A percentile compares a stretch with the other conserved stretches of the same genome.
These are phyloP conservation scores for Fusarium sp. DNA, from an alignment of 2,329 filamentous ascomycete species.

Conservation along the genomic window DNA sequence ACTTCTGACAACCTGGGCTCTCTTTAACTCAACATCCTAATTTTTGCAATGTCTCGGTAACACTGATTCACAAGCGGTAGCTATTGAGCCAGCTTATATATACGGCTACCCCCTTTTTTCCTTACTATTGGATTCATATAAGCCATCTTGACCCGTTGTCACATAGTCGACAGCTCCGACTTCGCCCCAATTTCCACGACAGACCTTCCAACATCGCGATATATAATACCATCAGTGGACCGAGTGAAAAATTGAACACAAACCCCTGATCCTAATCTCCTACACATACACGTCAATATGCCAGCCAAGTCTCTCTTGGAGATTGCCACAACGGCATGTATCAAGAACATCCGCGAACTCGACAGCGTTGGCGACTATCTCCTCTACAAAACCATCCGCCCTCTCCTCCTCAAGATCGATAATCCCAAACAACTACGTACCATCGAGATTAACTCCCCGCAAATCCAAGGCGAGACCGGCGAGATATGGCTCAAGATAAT, in stretches of 20 bases:
- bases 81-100: background rate
- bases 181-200: background rate
- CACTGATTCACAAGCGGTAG: background rate
- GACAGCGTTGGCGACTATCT: slow-evolving; percentile 77
- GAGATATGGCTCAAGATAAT: slow-evolving; percentile 87
- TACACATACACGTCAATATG: slow-evolving; percentile 43
- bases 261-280: background rate
- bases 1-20: slow-evolving; percentile 3
- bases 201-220: background rate
- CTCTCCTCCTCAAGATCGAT: slow-evolving; percentile 77
- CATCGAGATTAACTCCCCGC: slow-evolving; percentile 81
- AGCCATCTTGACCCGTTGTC: background rate
- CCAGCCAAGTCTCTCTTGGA: slow-evolving; percentile 62
- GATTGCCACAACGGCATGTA: slow-evolving; percentile 61
- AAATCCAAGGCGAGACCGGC: slow-evolving; percentile 74
- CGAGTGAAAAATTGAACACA: background rate
- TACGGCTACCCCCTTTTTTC: background rate
- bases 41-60: background rate
- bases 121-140: background rate
- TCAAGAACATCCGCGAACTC: slow-evolving; percentile 67
- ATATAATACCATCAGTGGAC: background rate
- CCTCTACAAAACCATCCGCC: slow-evolving; percentile 70
- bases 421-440: slow-evolving; percentile 78
- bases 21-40: background rate
- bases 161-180: background rate